phyloP scores from a whole-genome alignment of 441 rosid species.

The Daphne laureola region DNA sequence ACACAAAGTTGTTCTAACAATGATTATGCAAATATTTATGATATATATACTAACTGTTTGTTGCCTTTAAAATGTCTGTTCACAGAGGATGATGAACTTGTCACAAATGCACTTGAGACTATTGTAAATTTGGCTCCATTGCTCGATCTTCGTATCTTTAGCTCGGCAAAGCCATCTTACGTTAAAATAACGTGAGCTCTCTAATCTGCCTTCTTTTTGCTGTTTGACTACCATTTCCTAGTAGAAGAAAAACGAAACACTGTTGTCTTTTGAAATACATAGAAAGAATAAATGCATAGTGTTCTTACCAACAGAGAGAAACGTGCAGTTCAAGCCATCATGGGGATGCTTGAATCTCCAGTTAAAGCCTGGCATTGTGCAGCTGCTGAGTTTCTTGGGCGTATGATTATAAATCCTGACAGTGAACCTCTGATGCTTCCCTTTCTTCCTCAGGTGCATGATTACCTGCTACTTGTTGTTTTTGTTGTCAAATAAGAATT shows the following conservation, averaged over 20 bases:
- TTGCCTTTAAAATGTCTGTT: slow-evolving; percentile 9
- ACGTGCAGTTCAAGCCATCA: slow-evolving; percentile 80
- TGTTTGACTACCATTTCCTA: not conserved
- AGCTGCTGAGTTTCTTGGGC: slow-evolving; percentile 87
- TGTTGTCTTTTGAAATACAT: slow-evolving; percentile 4
- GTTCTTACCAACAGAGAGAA: slow-evolving; percentile 57
- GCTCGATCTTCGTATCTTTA: slow-evolving; percentile 91
- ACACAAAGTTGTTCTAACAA: too few species aligned
- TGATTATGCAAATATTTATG: not conserved
- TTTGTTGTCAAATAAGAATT: not conserved
- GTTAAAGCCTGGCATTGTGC: slow-evolving; percentile 94
- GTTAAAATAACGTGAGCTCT: slow-evolving; percentile 68
- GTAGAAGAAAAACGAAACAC: not conserved
- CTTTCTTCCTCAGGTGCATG: slow-evolving; percentile 66
- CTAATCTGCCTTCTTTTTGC: slow-evolving; percentile 8
- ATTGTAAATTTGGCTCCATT: slow-evolving; percentile 84
- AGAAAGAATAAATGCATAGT: slow-evolving; percentile 11
- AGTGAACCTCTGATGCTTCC: slow-evolving; percentile 92
- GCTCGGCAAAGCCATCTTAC: slow-evolving; percentile 72
- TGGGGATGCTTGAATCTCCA: slow-evolving; percentile 73
- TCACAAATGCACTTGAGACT: slow-evolving; percentile 85
- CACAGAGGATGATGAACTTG: slow-evolving; percentile 95
- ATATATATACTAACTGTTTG: not conserved
- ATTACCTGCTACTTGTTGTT: slow-evolving; percentile 1
- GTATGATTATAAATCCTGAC: slow-evolving; percentile 83